Percentiles rank a stretch among this genome's conserved stretches.
Conservation (phyloP, 1,139 yeast genomes). For the Blastobotrys aristatus region DNA sequence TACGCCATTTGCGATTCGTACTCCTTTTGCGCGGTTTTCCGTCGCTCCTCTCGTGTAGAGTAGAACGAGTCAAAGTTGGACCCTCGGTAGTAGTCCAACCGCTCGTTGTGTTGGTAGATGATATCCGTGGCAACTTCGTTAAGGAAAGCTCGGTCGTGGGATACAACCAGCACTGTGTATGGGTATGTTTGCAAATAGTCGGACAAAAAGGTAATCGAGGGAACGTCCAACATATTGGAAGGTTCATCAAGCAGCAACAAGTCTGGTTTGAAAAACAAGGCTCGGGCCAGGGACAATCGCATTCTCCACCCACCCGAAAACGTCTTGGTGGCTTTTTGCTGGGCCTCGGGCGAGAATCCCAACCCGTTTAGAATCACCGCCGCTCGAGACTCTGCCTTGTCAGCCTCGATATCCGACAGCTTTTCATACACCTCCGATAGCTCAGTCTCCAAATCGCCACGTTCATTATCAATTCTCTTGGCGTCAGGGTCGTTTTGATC, state of each 20-base stretch:
- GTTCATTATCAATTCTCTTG: slow-evolving; percentile 79
- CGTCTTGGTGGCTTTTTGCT: slow-evolving; percentile 72
- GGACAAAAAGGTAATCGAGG: slow-evolving; percentile 90
- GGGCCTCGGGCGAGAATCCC: slow-evolving; percentile 89
- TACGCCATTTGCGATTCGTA: slow-evolving; percentile 96
- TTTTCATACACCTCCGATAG: slow-evolving; percentile 76
- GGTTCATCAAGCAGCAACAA: slow-evolving; percentile 92
- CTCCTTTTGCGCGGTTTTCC: slow-evolving; percentile 88
- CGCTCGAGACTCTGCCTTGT: slow-evolving; percentile 96
- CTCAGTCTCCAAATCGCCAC: slow-evolving; percentile 76
- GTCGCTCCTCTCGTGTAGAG: slow-evolving; percentile 90
- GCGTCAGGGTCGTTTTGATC: slow-evolving; percentile 77
- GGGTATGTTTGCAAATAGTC: slow-evolving; percentile 85
- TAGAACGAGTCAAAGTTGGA: slow-evolving; percentile 90
- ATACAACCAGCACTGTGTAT: slow-evolving; percentile 88
- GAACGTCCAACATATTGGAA: slow-evolving; percentile 99
- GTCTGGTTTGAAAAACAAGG: slow-evolving; percentile 95
- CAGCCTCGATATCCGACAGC: slow-evolving; percentile 88
- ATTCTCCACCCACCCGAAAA: slow-evolving; percentile 99
- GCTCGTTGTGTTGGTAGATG: slow-evolving; percentile 93
- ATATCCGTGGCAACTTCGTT: slow-evolving; percentile 98
- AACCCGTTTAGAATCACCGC: slow-evolving; percentile 91
- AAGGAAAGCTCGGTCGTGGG: slow-evolving; percentile 95
- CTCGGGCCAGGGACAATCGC: slow-evolving; percentile 97
- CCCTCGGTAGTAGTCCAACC: slow-evolving; percentile 93